Evolutionary conservation across 2,329 filamentous ascomycete genomes (phyloP), one percentile per base, ranked within the genome.

Genomic region (Juglanconis oblonga): DNA sequence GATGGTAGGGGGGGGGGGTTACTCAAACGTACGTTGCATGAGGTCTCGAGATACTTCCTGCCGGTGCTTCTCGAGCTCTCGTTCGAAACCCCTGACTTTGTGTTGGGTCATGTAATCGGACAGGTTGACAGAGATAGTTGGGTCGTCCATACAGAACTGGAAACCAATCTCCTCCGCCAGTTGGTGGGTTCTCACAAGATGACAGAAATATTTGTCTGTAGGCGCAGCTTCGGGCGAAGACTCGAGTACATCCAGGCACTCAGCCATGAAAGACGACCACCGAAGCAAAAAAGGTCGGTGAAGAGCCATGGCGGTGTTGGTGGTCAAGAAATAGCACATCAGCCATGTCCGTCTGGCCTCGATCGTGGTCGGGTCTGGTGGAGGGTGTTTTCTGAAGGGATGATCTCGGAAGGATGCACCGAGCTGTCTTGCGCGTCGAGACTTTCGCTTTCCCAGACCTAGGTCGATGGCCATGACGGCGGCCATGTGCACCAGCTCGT

Each of bases 381-480:
- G 75, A 24, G 74, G 69, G 5, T 71, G 67, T 49, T 77, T 78
- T 53, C 74, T 73, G 62, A 76, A 72, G 9, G 75, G 76, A 35
- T 77, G 74, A 49, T 77, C 75, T 13, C 73, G 74, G 76, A 75
- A 79, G 45, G 68, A 70, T 14, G 74, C 71, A n/a, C 76, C 69
- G 24, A 76, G 68, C 53, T 73, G 65, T 52, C 64, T 64, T 13
- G 67, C 65, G 14, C 71, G 70, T 38, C 74, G 73, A 36, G 68
- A 68, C n/a, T 70, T 73, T 53, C 72, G 67, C 63, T 72, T 72
- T 57, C 77, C 90, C 6, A 96, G 82, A 0, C 92, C 92, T 38
- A 96, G 82, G 67, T 96, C 92, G 57, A 96, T 86, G 32, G 88
- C 89, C 87, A 96, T 91, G 66, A 91, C 83, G 52, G 88, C 88